Evolutionary conservation across 371 early-diverging fungal genomes (phyloP).

Genomic region (Actinomortierella ambigua): DNA sequence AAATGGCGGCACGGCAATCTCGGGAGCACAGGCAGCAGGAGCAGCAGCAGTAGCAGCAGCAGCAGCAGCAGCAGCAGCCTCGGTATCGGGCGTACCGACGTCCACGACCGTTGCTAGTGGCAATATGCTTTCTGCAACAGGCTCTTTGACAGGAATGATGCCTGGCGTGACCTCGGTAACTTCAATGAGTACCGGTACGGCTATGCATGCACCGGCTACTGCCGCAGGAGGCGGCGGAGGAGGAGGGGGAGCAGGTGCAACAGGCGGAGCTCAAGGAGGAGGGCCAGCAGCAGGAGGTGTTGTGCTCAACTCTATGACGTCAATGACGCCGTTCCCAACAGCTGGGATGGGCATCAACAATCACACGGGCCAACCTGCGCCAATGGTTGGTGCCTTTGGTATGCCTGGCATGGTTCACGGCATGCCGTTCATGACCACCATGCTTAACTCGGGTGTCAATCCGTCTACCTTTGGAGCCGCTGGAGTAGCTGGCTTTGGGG

Average conservation of each 20-base stretch:
- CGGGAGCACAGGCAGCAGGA: too few species aligned
- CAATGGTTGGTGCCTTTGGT: slow-evolving; percentile 23
- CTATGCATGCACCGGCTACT: too few species aligned
- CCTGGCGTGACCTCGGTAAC: too few species aligned
- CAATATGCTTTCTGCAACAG: too few species aligned
- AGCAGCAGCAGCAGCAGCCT: too few species aligned
- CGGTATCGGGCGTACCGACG: too few species aligned
- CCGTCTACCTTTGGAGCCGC: slow-evolving; percentile 16
- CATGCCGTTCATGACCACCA: slow-evolving; percentile 5
- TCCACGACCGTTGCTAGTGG: too few species aligned
- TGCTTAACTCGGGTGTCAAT: slow-evolving; percentile 16
- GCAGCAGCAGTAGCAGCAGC: too few species aligned
- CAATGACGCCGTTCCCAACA: slow-evolving; percentile 15
- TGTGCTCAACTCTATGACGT: neutral
- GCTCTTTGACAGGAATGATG: too few species aligned
- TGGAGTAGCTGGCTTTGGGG: slow-evolving; percentile 11
- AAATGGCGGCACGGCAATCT: too few species aligned
- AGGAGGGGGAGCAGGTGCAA: slow-evolving; percentile 2
- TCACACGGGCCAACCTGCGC: slow-evolving; percentile 1
- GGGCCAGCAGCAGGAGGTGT: slow-evolving; percentile 14
- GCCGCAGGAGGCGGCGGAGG: neutral
- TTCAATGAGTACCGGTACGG: too few species aligned
- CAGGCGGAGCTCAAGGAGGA: slow-evolving; percentile 14
- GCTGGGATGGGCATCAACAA: slow-evolving; percentile 20
- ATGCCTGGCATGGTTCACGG: slow-evolving; percentile 8